Conservation (phyloP, 2,329 filamentous ascomycete genomes). For the Pyrenophora tritici-repentis region DNA sequence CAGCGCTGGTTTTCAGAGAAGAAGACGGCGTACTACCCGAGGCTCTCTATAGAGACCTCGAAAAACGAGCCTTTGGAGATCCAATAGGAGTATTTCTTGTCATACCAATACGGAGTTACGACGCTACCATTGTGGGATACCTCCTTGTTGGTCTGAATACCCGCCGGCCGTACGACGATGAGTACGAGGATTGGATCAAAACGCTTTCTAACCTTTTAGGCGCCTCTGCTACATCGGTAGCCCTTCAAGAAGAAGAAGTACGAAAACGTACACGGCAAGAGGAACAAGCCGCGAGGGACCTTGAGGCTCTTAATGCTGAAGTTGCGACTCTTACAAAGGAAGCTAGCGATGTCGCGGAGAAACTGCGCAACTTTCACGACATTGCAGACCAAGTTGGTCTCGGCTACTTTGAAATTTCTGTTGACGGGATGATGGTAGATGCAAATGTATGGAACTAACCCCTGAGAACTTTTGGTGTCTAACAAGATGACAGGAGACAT, state of each 20-base stretch:
- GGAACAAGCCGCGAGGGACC: constrained; percentile 21
- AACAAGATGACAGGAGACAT: constrained; percentile 7
- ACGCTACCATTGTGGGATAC: constrained; percentile 7
- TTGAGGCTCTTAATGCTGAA: constrained; percentile 19
- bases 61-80: constrained; percentile 19
- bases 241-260: constrained; percentile 22
- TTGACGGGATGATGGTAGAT: constrained; percentile 13
- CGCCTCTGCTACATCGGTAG: constrained; percentile 20
- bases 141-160: constrained; percentile 20
- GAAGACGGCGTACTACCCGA: constrained; percentile 8
- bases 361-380: constrained; percentile 16
- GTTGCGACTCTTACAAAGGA: constrained; percentile 15
- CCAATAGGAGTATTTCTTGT: constrained; percentile 9
- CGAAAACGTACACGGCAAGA: constrained; percentile 15
- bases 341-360: constrained; percentile 7
- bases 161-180: constrained; percentile 22
- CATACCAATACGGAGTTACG: constrained; percentile 11
- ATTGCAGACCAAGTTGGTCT: constrained; percentile 15
- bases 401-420: constrained; percentile 18
- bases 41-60: constrained; percentile 8
- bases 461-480: background rate
- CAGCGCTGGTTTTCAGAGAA: constrained; percentile 1
- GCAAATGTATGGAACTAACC: constrained; percentile 10
- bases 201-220: constrained; percentile 21
- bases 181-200: constrained; percentile 23